Conservation (phyloP, 371 early-diverging fungal genomes). For the Gilbertella persicaria region DNA sequence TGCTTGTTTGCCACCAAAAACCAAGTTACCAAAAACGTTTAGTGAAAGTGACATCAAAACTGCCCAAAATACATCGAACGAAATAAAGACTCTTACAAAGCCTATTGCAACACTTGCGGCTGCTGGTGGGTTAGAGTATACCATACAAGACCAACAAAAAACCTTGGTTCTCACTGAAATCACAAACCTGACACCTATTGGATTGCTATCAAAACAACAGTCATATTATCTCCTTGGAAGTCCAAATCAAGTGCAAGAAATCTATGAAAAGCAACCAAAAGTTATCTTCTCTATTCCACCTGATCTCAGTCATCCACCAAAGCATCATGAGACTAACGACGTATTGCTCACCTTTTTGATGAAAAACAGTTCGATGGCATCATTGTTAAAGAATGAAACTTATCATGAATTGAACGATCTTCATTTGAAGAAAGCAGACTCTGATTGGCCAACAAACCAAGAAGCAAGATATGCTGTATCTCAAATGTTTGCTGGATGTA, state of each 20-base stretch:
- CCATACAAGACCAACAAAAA: conserved; percentile 19
- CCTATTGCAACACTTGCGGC: conserved; percentile 18
- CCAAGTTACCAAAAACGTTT: background rate
- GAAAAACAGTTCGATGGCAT: conserved; percentile 13
- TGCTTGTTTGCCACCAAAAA: too few species aligned
- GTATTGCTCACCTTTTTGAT: conserved; percentile 16
- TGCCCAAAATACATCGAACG: conserved; percentile 11
- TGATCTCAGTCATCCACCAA: conserved; percentile 16
- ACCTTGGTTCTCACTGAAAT: conserved; percentile 11
- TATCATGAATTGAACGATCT: conserved; percentile 11
- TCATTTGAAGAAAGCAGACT: conserved; percentile 10
- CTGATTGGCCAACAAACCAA: conserved; percentile 6
- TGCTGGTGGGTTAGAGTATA: conserved; percentile 18
- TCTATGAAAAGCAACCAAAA: conserved; percentile 16
- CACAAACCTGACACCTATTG: conserved; percentile 16
- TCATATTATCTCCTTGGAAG: conserved; percentile 18
- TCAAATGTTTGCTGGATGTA: conserved; percentile 16
- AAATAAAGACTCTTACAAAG: conserved; percentile 15
- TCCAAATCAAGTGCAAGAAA: conserved; percentile 10
- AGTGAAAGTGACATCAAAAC: conserved; percentile 15
- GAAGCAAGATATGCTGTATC: conserved; percentile 17
- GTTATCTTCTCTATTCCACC: conserved; percentile 20
- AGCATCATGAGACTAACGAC: conserved; percentile 8
- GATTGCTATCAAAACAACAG: conserved; percentile 8
- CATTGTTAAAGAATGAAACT: conserved; percentile 15